These are phyloP conservation scores for Irpex rosettiformis DNA, from an alignment of 1,284 basidiomycete genomes.

Conservation along the genomic window DNA sequence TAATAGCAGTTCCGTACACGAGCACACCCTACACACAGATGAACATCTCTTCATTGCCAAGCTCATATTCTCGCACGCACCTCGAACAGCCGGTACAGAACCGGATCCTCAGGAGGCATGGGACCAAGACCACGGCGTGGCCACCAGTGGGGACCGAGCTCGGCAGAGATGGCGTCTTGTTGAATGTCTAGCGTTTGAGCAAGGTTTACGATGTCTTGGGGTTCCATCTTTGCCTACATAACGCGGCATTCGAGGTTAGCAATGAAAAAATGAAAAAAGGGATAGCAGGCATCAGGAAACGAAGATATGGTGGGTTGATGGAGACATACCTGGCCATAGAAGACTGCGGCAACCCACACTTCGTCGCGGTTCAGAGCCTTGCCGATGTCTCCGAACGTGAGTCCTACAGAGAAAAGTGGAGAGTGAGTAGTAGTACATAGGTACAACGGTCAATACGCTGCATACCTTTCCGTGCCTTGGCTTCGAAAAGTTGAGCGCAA, in stretches of 20 bases:
- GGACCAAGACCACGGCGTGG: constrained; percentile 61
- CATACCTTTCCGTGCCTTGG: constrained; percentile 65
- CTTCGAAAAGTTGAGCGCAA: constrained; percentile 52
- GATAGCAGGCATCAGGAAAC: not conserved
- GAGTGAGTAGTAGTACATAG: not conserved
- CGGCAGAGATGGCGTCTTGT: constrained; percentile 35
- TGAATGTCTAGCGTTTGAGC: constrained; percentile 49
- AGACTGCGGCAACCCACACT: constrained; percentile 84
- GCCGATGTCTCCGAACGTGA: constrained; percentile 74
- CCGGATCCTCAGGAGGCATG: constrained; percentile 73
- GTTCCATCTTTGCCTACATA: constrained; percentile 64
- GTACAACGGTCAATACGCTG: not conserved
- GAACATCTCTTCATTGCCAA: not conserved
- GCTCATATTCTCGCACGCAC: constrained; percentile 32
- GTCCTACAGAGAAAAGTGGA: constrained; percentile 34
- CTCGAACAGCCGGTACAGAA: constrained; percentile 85
- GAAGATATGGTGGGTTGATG: not conserved
- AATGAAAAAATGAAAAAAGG: constrained; percentile 1
- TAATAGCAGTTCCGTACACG: constrained; percentile 81
- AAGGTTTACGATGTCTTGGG: constrained; percentile 57
- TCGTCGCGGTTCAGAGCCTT: constrained; percentile 74
- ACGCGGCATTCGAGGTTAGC: too few relatives aligned
- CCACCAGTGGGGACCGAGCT: constrained; percentile 64
- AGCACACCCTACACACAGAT: constrained; percentile 52
- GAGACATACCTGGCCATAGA: constrained; percentile 73